A percentile compares a stretch with the other conserved stretches of the same genome.
These are phyloP conservation scores for Silene conica DNA, from an alignment of 148 eudicot genomes.

Conservation along the genomic window DNA sequence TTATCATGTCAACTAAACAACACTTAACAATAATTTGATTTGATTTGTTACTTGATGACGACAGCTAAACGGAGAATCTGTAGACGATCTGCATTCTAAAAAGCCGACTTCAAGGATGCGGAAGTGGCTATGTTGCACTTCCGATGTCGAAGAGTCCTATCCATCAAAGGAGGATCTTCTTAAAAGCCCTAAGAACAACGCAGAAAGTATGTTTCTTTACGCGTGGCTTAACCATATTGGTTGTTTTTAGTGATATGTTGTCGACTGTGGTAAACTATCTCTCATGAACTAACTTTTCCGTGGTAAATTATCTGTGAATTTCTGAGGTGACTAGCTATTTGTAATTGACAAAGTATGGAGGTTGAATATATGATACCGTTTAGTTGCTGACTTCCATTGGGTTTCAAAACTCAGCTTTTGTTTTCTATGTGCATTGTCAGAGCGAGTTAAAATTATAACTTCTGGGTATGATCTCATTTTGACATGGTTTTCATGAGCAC, in stretches of 20 bases:
- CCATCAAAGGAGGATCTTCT: too few species aligned
- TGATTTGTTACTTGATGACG: too few species aligned
- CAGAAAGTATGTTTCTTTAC: conserved; percentile 44
- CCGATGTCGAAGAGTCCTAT: too few species aligned
- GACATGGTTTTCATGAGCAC: too few species aligned
- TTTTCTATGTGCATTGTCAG: background rate
- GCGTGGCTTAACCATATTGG: conserved; percentile 5
- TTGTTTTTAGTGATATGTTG: background rate
- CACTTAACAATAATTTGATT: too few species aligned
- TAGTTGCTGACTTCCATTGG: background rate
- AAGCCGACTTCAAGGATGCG: too few species aligned
- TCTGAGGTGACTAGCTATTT: background rate
- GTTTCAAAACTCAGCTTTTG: background rate
- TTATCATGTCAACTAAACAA: too few species aligned
- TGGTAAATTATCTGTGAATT: background rate
- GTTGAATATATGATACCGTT: background rate
- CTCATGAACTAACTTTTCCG: background rate
- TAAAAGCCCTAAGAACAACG: too few species aligned
- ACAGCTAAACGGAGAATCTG: too few species aligned
- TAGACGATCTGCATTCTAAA: too few species aligned
- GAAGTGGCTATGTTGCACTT: too few species aligned
- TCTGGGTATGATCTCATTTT: background rate
- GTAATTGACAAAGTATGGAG: background rate
- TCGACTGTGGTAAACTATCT: background rate
- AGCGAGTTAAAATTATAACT: background rate